Evolutionary conservation across 192 early-diverging fungal species (phyloP).

Genomic region (Obelidium mucronatum): DNA sequence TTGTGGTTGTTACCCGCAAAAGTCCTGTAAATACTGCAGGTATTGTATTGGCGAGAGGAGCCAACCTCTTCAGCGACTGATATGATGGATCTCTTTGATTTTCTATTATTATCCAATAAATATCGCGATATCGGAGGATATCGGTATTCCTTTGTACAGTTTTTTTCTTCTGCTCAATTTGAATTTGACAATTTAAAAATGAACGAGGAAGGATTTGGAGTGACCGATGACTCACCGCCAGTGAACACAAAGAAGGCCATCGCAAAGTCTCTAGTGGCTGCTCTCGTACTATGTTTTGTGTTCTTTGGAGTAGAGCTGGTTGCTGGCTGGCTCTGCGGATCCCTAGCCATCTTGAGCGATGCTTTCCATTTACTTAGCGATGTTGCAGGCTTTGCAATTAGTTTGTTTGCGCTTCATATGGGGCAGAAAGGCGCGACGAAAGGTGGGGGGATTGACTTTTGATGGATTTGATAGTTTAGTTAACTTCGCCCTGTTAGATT

Average conservation of each 20-base stretch:
- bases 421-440: not conserved
- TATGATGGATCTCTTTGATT: too few species aligned
- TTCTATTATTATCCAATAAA: too few species aligned
- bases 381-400: constrained; percentile 60
- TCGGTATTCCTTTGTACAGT: too few species aligned
- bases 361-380: constrained; percentile 77
- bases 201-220: too few species aligned
- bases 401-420: not conserved
- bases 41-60: too few species aligned
- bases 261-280: constrained; percentile 53
- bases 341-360: constrained; percentile 78
- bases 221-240: too few species aligned
- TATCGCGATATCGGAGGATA: too few species aligned
- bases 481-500: not conserved
- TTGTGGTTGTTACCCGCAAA: too few species aligned
- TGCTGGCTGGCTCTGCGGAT: constrained; percentile 67
- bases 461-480: not conserved
- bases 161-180: too few species aligned
- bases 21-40: too few species aligned
- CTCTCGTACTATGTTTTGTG: constrained; percentile 60
- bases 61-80: too few species aligned
- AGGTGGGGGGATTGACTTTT: not conserved
- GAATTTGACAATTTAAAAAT: too few species aligned
- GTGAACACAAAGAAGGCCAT: not conserved
- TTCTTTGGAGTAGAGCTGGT: constrained; percentile 73